Evolutionary conservation across 2,329 filamentous ascomycete species (phyloP).

Genomic region (Monilinia fructigena): DNA sequence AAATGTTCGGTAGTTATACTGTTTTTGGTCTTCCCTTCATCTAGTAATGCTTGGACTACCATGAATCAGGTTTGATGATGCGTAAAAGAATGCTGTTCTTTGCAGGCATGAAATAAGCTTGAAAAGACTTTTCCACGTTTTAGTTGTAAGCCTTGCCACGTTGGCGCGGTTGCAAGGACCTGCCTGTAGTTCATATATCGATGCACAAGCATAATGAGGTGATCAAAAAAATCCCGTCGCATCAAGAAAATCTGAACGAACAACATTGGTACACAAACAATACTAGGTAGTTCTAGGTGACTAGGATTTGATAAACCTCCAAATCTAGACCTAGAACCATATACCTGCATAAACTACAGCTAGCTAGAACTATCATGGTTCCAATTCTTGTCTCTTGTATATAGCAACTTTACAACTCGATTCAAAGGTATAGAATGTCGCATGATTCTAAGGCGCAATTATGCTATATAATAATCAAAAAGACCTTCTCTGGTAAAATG

Average conservation of each 20-base stretch:
- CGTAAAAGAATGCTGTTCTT: not conserved
- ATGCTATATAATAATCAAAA: not conserved
- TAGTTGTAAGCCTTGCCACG: not conserved
- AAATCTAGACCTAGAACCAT: conserved; percentile 1
- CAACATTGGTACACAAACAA: not conserved
- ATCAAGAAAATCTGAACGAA: too few species aligned
- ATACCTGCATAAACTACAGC: conserved; percentile 10
- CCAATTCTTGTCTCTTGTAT: conserved; percentile 4
- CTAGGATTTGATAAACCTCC: not conserved
- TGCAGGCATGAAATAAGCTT: not conserved
- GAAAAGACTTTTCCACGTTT: not conserved
- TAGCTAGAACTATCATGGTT: not conserved
- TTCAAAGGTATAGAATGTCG: not conserved
- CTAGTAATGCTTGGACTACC: not conserved
- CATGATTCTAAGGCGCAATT: not conserved
- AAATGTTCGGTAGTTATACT: not conserved
- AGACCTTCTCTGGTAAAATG: conserved; percentile 6
- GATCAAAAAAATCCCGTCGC: too few species aligned
- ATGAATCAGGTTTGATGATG: conserved; percentile 1
- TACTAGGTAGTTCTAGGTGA: not conserved
- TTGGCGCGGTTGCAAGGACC: not conserved
- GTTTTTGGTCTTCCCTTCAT: not conserved
- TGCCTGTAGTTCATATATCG: conserved; percentile 3
- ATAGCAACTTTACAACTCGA: not conserved
- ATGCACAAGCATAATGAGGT: not conserved